These are phyloP conservation scores for Ophiostoma populinum DNA, from an alignment of 2,329 filamentous ascomycete species.

Conservation along the genomic window DNA sequence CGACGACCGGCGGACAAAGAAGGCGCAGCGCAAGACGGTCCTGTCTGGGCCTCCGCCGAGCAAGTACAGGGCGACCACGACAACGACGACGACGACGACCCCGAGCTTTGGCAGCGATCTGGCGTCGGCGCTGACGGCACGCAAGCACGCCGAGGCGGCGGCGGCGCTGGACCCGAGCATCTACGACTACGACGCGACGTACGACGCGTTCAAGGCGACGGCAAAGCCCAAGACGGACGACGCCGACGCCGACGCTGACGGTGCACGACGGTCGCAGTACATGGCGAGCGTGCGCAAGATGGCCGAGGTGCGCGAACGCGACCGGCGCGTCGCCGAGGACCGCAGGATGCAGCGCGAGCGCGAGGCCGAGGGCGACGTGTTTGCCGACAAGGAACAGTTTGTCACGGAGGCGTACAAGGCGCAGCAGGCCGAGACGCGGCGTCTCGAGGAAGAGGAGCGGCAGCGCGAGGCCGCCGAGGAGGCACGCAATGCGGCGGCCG, in stretches of 20 bases:
- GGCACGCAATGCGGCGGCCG: constrained; percentile 38
- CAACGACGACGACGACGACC: constrained; percentile 17
- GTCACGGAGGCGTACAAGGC: constrained; percentile 70
- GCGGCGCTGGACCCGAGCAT: constrained; percentile 53
- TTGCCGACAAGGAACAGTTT: constrained; percentile 69
- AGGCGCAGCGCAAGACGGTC: constrained; percentile 3
- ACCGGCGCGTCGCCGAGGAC: constrained; percentile 62
- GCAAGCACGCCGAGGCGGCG: constrained; percentile 46
- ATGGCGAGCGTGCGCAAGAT: constrained; percentile 58
- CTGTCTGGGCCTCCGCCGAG: constrained; percentile 25
- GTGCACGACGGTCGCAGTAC: constrained; percentile 55
- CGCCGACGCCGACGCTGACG: constrained; percentile 36
- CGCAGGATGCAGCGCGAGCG: constrained; percentile 63
- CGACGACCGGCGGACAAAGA: constrained; percentile 1
- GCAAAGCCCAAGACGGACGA: constrained; percentile 31
- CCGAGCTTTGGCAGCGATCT: constrained; percentile 46
- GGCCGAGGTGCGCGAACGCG: constrained; percentile 60
- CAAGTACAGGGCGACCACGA: constrained; percentile 22
- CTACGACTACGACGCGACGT: constrained; percentile 74
- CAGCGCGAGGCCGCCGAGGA: constrained; percentile 45
- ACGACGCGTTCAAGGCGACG: constrained; percentile 56
- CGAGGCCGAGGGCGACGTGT: constrained; percentile 66
- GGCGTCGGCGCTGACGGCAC: constrained; percentile 44
- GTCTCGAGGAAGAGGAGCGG: constrained; percentile 55
- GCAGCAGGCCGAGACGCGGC: constrained; percentile 59